Percentiles rank a stretch among this genome's conserved stretches.
These are phyloP conservation scores for Ophiostoma triangulosporum DNA, from an alignment of 2,329 filamentous ascomycete genomes.

Conservation along the genomic window DNA sequence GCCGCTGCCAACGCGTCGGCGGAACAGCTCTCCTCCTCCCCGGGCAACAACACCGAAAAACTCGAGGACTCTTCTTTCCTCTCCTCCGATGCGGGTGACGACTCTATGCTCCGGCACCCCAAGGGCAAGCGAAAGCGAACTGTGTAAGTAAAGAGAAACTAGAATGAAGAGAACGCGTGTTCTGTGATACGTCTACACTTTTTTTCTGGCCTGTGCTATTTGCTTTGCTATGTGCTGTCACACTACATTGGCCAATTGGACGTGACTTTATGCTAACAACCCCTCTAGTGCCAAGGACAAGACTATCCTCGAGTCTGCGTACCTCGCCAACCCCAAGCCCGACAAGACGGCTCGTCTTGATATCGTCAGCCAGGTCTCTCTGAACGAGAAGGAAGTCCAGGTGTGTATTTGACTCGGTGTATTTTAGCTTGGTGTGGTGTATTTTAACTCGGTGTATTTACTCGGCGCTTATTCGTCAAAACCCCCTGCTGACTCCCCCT, in stretches of 20 bases:
- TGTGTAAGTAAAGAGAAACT: conserved; percentile 35
- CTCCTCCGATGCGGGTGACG: conserved; percentile 12
- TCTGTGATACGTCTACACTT: background rate
- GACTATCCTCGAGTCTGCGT: conserved; percentile 73
- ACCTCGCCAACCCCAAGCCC: conserved; percentile 73
- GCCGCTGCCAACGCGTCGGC: conserved; percentile 5
- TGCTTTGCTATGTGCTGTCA: too few relatives aligned
- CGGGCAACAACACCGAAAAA: conserved; percentile 7
- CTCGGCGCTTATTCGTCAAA: background rate
- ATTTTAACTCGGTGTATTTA: background rate
- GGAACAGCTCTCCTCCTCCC: conserved; percentile 9
- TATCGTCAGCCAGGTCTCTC: conserved; percentile 71
- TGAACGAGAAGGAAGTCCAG: conserved; percentile 95
- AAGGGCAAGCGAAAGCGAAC: conserved; percentile 51
- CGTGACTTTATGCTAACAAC: background rate
- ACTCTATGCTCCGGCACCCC: conserved; percentile 28
- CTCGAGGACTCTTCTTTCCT: conserved; percentile 8
- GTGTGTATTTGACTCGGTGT: conserved; percentile 35
- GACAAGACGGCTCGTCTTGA: conserved; percentile 77
- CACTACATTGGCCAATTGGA: background rate
- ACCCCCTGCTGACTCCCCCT: background rate
- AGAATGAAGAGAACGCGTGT: conserved; percentile 1
- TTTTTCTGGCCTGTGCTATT: too few relatives aligned
- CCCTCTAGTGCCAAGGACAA: conserved; percentile 67
- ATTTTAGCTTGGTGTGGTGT: too few relatives aligned